A percentile compares a stretch with the other conserved stretches of the same genome.
These are phyloP conservation scores for Fusarium mexicanum DNA, from an alignment of 2,329 filamentous ascomycete genomes.

Conservation along the genomic window DNA sequence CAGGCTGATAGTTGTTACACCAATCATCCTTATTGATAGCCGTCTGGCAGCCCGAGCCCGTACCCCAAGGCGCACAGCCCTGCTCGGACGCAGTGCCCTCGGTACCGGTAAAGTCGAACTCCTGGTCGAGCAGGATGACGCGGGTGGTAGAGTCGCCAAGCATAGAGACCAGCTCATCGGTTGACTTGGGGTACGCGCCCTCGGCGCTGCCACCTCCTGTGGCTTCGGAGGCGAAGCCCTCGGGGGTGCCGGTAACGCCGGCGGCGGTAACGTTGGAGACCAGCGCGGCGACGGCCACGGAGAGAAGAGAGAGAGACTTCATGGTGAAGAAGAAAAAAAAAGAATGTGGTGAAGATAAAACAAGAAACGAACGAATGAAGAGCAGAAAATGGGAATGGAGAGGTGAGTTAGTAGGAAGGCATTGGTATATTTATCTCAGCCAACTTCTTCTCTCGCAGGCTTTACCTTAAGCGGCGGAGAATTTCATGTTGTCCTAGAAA, in stretches of 20 bases:
- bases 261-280: slow-evolving; percentile 24
- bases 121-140: slow-evolving; percentile 67
- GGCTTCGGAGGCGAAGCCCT: slow-evolving; percentile 59
- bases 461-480: not conserved
- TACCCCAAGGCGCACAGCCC: slow-evolving; percentile 70
- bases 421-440: slow-evolving; percentile 10
- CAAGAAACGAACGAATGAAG: slow-evolving; percentile 5
- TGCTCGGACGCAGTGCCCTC: slow-evolving; percentile 63
- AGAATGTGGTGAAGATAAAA: not conserved
- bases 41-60: slow-evolving; percentile 62
- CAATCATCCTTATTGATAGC: slow-evolving; percentile 69
- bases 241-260: slow-evolving; percentile 48
- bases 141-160: slow-evolving; percentile 63
- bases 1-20: slow-evolving; percentile 68
- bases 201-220: slow-evolving; percentile 72
- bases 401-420: not conserved
- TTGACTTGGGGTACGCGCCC: slow-evolving; percentile 65
- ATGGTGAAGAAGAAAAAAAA: slow-evolving; percentile 16
- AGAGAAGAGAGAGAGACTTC: slow-evolving; percentile 26
- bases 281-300: slow-evolving; percentile 30
- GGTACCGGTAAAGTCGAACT: slow-evolving; percentile 64
- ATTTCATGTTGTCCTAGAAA: not conserved
- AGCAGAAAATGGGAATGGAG: not conserved
- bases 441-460: not conserved
- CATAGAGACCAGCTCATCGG: slow-evolving; percentile 66